These are phyloP conservation scores for Brasenia schreberi DNA, from an alignment of 164 flowering plant species.

Conservation along the genomic window DNA sequence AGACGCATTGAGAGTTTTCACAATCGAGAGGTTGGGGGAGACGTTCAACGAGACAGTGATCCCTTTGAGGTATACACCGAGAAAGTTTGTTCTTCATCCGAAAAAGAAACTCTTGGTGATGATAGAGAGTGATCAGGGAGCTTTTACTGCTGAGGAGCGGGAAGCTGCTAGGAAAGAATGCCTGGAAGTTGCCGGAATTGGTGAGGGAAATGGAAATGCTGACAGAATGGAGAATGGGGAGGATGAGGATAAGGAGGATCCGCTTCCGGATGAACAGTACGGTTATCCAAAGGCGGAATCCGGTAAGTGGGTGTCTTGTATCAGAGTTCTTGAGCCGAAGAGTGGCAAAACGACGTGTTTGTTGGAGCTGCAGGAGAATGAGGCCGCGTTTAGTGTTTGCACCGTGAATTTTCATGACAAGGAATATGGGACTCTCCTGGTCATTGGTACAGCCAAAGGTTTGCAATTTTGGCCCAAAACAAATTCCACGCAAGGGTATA, in stretches of 20 bases:
- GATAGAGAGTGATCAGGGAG: constrained; percentile 98
- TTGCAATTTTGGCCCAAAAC: constrained; percentile 86
- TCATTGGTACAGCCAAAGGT: constrained; percentile 93
- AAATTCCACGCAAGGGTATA: constrained; percentile 48
- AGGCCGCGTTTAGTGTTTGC: constrained; percentile 93
- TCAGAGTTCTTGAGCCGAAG: constrained; percentile 91
- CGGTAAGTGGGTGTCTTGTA: constrained; percentile 95
- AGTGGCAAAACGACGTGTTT: constrained; percentile 70
- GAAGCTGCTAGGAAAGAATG: constrained; percentile 88
- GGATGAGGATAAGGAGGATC: constrained; percentile 48
- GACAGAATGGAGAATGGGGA: constrained; percentile 67
- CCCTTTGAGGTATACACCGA: constrained; percentile 93
- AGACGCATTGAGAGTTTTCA: constrained; percentile 81
- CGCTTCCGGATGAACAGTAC: constrained; percentile 93
- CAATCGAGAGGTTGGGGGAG: constrained; percentile 88
- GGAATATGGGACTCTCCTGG: constrained; percentile 91
- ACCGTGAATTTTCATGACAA: constrained; percentile 95
- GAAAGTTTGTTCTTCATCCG: constrained; percentile 93
- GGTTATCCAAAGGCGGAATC: constrained; percentile 97
- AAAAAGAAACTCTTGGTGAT: constrained; percentile 60
- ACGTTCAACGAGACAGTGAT: constrained; percentile 88
- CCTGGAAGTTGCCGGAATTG: constrained; percentile 47
- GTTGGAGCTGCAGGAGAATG: constrained; percentile 95
- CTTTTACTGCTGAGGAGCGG: constrained; percentile 88
- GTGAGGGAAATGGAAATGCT: too few relatives aligned